Percentiles rank a stretch among this genome's conserved stretches.
These are phyloP conservation scores for Tilletiaria anomala DNA, from an alignment of 1,284 basidiomycete species.

Conservation along the genomic window DNA sequence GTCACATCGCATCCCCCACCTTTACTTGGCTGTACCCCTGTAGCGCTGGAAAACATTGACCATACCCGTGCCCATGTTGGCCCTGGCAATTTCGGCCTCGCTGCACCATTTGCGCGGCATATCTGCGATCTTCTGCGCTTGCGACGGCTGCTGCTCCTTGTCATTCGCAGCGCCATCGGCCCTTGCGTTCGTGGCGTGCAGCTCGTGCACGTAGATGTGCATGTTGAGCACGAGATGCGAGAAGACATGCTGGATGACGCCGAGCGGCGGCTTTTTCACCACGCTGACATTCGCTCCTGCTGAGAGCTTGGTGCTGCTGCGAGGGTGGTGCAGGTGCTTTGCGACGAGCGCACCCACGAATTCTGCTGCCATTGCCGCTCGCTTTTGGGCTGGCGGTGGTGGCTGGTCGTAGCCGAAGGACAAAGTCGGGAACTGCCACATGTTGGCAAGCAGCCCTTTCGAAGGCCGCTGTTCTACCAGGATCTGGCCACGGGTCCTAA, in stretches of 20 bases:
- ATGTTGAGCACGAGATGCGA: conserved; percentile 84
- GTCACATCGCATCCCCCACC: too few species aligned
- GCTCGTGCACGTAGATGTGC: conserved; percentile 42
- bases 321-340: neutral
- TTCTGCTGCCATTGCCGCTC: neutral
- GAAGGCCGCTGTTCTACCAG: neutral
- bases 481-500: conserved; percentile 61
- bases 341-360: neutral
- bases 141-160: neutral
- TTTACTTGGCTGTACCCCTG: too few species aligned
- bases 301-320: neutral
- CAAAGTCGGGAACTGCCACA: conserved; percentile 33
- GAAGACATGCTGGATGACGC: conserved; percentile 60
- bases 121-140: too few species aligned
- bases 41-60: neutral
- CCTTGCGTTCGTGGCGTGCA: too few species aligned
- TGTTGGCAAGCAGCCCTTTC: conserved; percentile 14
- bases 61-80: neutral
- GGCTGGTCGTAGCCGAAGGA: neutral
- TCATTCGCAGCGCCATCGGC: too few species aligned
- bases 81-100: neutral
- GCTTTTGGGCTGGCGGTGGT: too few species aligned
- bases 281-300: neutral
- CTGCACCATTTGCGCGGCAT: neutral
- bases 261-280: too few species aligned